phyloP scores from a whole-genome alignment of 2,329 filamentous ascomycete genomes.

The Sporothrix mexicana region DNA sequence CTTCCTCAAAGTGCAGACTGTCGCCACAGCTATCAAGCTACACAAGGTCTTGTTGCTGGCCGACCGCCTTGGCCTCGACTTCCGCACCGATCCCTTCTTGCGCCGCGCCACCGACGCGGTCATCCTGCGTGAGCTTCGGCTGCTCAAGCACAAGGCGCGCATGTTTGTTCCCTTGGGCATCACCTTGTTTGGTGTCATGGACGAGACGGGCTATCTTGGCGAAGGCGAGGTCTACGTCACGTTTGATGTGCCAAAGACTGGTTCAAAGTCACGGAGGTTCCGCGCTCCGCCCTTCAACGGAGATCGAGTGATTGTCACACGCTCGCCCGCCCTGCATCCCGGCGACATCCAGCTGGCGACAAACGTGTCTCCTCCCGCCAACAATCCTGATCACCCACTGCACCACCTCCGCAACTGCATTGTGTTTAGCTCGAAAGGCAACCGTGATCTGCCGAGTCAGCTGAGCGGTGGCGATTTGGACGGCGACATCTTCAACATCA shows the following conservation, averaged over 20 bases:
- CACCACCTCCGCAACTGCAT: conserved; percentile 72
- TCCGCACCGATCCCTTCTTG: conserved; percentile 71
- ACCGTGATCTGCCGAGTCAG: conserved; percentile 76
- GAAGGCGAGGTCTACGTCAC: conserved; percentile 73
- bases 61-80: conserved; percentile 64
- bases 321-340: conserved; percentile 81
- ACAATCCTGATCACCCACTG: conserved; percentile 60
- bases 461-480: conserved; percentile 84
- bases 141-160: conserved; percentile 78
- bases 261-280: conserved; percentile 36
- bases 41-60: conserved; percentile 67
- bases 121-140: conserved; percentile 71
- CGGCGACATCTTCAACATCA: conserved; percentile 80
- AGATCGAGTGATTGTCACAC: conserved; percentile 67
- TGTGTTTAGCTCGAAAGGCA: conserved; percentile 74
- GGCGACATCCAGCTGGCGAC: conserved; percentile 75
- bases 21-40: conserved; percentile 66
- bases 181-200: conserved; percentile 84
- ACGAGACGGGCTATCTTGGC: conserved; percentile 72
- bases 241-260: conserved; percentile 35
- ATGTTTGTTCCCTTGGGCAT: conserved; percentile 73
- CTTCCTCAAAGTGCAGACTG: conserved; percentile 67
- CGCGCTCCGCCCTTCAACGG: conserved; percentile 39
- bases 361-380: conserved; percentile 64
- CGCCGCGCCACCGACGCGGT: conserved; percentile 72